Conservation (phyloP, 2,329 filamentous ascomycete species). For the Truncatella angustata region DNA sequence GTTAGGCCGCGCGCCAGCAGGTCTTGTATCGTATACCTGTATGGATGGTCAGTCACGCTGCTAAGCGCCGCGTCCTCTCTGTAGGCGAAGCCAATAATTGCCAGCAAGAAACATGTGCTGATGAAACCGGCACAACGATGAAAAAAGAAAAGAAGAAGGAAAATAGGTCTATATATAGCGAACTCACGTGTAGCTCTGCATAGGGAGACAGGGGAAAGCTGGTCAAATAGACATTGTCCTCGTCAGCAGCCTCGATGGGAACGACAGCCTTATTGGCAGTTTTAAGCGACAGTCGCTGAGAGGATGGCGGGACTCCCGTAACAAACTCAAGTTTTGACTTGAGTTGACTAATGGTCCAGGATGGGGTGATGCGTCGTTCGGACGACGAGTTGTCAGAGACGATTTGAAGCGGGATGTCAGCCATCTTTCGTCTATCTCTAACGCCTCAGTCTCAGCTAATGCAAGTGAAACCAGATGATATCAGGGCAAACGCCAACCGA, state of each 20-base stretch:
- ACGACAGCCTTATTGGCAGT: conserved; percentile 59
- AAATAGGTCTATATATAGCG: neutral
- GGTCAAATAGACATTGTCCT: conserved; percentile 66
- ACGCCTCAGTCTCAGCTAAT: neutral
- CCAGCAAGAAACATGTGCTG: too few relatives aligned
- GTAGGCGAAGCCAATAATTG: too few relatives aligned
- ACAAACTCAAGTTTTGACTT: conserved; percentile 88
- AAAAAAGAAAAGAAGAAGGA: neutral
- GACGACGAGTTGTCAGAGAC: conserved; percentile 75
- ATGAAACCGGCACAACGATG: neutral
- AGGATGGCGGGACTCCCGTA: conserved; percentile 82
- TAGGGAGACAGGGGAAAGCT: conserved; percentile 69
- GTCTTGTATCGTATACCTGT: conserved; percentile 79
- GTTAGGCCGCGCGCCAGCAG: conserved; percentile 71
- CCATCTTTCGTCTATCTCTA: conserved; percentile 40
- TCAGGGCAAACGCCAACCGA: neutral
- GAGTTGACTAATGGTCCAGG: conserved; percentile 83
- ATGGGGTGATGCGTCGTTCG: conserved; percentile 87
- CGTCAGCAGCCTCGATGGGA: conserved; percentile 66
- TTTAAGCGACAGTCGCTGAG: conserved; percentile 74
- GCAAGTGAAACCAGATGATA: neutral
- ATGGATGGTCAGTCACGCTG: conserved; percentile 2
- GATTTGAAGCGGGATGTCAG: conserved; percentile 74
- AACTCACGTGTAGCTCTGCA: conserved; percentile 77
- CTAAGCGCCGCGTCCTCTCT: too few relatives aligned